Percentiles rank a stretch among this genome's conserved stretches.
phyloP scores from a whole-genome alignment of 2,329 filamentous ascomycete species.

The Diplodia scrobiculata region DNA sequence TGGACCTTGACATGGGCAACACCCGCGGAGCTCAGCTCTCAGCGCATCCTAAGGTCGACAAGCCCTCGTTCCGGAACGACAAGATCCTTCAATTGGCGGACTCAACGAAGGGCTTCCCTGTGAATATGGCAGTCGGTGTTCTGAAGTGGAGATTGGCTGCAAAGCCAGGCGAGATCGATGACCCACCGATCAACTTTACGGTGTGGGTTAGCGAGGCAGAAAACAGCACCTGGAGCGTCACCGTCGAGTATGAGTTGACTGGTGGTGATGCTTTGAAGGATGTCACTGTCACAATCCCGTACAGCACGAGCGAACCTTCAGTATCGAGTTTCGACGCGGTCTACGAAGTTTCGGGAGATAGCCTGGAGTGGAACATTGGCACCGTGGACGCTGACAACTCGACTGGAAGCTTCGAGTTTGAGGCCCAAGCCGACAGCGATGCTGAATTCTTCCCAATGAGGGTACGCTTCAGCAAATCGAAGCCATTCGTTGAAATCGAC shows the following conservation, averaged over 20 bases:
- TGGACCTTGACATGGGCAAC: slow-evolving; percentile 73
- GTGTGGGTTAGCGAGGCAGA: slow-evolving; percentile 94
- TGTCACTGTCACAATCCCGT: slow-evolving; percentile 86
- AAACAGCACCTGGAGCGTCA: slow-evolving; percentile 80
- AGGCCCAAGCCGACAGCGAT: slow-evolving; percentile 82
- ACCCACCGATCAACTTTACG: slow-evolving; percentile 91
- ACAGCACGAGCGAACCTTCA: slow-evolving; percentile 77
- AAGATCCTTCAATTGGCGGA: slow-evolving; percentile 91
- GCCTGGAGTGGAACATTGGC: slow-evolving; percentile 91
- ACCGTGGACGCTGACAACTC: slow-evolving; percentile 78
- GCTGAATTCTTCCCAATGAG: slow-evolving; percentile 98
- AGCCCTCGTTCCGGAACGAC: slow-evolving; percentile 76
- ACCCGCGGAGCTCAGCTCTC: slow-evolving; percentile 87
- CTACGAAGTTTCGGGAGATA: slow-evolving; percentile 91
- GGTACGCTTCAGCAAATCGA: slow-evolving; percentile 81
- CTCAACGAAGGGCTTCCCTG: slow-evolving; percentile 81
- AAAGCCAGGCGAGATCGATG: slow-evolving; percentile 74
- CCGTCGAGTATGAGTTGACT: slow-evolving; percentile 91
- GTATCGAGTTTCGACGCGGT: slow-evolving; percentile 92
- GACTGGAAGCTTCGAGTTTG: slow-evolving; percentile 91
- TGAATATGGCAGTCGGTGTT: slow-evolving; percentile 90
- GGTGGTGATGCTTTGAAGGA: slow-evolving; percentile 77
- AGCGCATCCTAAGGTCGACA: slow-evolving; percentile 96
- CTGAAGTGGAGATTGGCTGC: slow-evolving; percentile 88
- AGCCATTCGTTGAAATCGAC: slow-evolving; percentile 88